A percentile compares a stretch with the other conserved stretches of the same genome.
phyloP scores from a whole-genome alignment of 768 basidiomycete species.

The Hebeloma cylindrosporum region DNA sequence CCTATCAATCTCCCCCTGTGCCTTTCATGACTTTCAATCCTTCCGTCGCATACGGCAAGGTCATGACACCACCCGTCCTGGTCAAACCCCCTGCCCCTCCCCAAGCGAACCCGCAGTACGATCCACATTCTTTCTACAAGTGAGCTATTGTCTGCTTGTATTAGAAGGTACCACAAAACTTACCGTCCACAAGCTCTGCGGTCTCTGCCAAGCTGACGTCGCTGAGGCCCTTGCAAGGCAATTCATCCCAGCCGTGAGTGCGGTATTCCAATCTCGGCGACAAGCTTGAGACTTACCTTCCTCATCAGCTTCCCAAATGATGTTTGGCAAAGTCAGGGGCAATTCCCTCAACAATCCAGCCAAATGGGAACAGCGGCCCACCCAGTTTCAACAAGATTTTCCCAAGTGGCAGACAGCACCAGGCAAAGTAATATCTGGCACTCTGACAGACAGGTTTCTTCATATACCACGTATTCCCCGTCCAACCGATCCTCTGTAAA shows the following conservation, averaged over 20 bases:
- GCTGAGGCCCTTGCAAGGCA: slow-evolving; percentile 3
- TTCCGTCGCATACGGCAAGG: slow-evolving; percentile 44
- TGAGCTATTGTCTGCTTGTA: slow-evolving; percentile 24
- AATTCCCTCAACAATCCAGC: no score
- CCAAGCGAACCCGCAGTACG: slow-evolving; percentile 11
- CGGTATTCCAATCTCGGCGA: background rate
- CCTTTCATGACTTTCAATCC: slow-evolving; percentile 42
- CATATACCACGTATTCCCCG: no score
- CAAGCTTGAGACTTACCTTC: no score
- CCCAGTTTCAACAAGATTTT: no score
- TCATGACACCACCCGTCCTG: slow-evolving; percentile 4
- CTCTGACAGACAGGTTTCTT: no score
- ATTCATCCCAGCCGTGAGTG: slow-evolving; percentile 6
- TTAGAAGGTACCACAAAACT: background rate
- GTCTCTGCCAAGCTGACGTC: slow-evolving; percentile 19
- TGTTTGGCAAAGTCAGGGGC: no score
- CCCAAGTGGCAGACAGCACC: no score
- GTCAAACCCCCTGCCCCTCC: slow-evolving; percentile 3
- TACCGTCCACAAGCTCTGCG: slow-evolving; percentile 10
- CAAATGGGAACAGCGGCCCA: no score
- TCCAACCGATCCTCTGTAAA: no score
- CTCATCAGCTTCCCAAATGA: no score
- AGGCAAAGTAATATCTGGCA: no score
- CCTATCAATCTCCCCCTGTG: slow-evolving; percentile 5
- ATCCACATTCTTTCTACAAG: slow-evolving; percentile 58